Evolutionary conservation across 1,284 basidiomycete species (phyloP), one percentile per base, ranked within the genome.

Genomic region (Ustilago vetiveriae): DNA sequence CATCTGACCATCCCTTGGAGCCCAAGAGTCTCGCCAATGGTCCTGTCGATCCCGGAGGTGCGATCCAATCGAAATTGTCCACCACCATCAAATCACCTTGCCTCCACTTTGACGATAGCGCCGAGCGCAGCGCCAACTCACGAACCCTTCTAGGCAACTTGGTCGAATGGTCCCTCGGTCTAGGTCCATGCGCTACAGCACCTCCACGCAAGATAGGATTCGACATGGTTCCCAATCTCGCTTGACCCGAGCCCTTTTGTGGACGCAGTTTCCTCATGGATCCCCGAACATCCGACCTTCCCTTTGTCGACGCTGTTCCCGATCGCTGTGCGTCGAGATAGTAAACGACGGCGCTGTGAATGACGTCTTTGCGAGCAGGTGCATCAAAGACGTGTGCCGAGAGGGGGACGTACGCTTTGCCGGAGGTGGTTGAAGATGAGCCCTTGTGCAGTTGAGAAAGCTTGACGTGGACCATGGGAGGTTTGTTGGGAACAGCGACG

Each of bases 191-290:
- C 3, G 92, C 92, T 26, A 91, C 88, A 74, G 94, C 95, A 84
- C 95, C 95, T 48, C 94, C 94, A 30, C 90, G 87, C 68, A 94
- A 87, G 85, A 94, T 92, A 5, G 94, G 94, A 80, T 89, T 92
- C 71, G 92, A 90, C 13, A 85, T 88, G 77, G 94, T 92, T 45
- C 95, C 95, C 3, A 95, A 85, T 83, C 95, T 91, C 16, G 95
- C 96, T 66, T 84, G 86, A 74, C 95, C 96, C 10, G 88, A 88
- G 2, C 94, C 94, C 83, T 99, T 99, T 82, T 99, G 95, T 6
- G 87, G 90, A 24, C 90, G 87, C 56, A 98, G 87, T 84, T 98
- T 98, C 71, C 86, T 84, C 21, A 92, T 92, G 1, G 92, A 95
- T 46, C 91, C 93, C 27, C 88, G 86, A 11, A 98, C 92, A 80